phyloP scores from a whole-genome alignment of 352 stramenopile species.

The Pythium guiyangense region DNA sequence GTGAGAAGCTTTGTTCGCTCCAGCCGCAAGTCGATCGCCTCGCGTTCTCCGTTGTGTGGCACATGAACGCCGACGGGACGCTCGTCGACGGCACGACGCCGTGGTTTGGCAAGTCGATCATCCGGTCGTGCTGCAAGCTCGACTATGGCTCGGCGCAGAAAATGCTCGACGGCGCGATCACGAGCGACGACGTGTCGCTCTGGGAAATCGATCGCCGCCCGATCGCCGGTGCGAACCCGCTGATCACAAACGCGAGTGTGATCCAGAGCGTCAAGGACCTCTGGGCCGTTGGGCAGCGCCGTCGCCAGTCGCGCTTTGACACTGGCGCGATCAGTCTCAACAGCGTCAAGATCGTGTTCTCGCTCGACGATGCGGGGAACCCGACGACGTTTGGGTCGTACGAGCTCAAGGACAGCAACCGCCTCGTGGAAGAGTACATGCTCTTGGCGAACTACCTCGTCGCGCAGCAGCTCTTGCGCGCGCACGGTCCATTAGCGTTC shows the following conservation, averaged over 20 bases:
- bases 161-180: slow-evolving; percentile 93
- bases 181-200: slow-evolving; percentile 58
- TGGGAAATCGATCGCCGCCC: slow-evolving; percentile 53
- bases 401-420: slow-evolving; percentile 93
- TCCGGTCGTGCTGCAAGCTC: slow-evolving; percentile 95
- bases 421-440: slow-evolving; percentile 98
- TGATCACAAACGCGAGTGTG: slow-evolving; percentile 48
- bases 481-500: slow-evolving; percentile 83
- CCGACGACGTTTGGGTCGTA: slow-evolving; percentile 88
- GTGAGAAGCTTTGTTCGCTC: slow-evolving; percentile 95
- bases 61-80: slow-evolving; percentile 94
- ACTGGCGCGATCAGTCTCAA: slow-evolving; percentile 92
- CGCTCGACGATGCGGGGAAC: slow-evolving; percentile 90
- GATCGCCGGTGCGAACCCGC: slow-evolving; percentile 31
- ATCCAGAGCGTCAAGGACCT: slow-evolving; percentile 69
- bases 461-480: slow-evolving; percentile 91
- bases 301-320: slow-evolving; percentile 83
- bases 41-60: slow-evolving; percentile 95
- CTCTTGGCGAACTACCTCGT: slow-evolving; percentile 98
- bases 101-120: slow-evolving; percentile 98
- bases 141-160: slow-evolving; percentile 96
- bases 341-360: slow-evolving; percentile 93
- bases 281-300: slow-evolving; percentile 56
- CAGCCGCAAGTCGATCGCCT: slow-evolving; percentile 96
- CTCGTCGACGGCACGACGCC: slow-evolving; percentile 83